Evolutionary conservation across 768 basidiomycete species (phyloP).

Genomic region (Boletellus ananiceps): DNA sequence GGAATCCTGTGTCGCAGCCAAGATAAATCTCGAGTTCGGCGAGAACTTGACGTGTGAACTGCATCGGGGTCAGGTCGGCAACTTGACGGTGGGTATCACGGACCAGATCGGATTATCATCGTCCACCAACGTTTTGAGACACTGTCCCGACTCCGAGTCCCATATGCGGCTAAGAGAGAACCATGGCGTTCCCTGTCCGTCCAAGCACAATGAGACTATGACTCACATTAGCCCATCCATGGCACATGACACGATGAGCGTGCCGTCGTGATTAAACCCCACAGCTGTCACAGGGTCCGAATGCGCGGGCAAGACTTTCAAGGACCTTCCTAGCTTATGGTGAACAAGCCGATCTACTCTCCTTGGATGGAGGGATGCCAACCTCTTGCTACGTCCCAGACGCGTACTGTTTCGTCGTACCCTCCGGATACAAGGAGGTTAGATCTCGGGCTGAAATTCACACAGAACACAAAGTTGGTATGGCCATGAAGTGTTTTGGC

Average conservation of each 20-base stretch:
- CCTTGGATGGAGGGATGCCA: background rate
- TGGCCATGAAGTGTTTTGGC: constrained; percentile 76
- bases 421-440: constrained; percentile 91
- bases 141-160: constrained; percentile 97
- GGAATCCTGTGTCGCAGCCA: constrained; percentile 91
- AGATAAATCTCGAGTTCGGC: constrained; percentile 85
- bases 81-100: constrained; percentile 11
- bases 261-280: constrained; percentile 91
- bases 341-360: constrained; percentile 1
- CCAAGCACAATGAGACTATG: background rate
- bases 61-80: constrained; percentile 6
- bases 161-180: constrained; percentile 76
- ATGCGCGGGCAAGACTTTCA: constrained; percentile 90
- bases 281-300: constrained; percentile 96
- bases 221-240: constrained; percentile 96
- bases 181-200: constrained; percentile 1
- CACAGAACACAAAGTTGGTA: constrained; percentile 91
- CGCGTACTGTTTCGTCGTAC: constrained; percentile 90
- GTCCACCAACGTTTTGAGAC: constrained; percentile 93
- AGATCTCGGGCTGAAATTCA: constrained; percentile 87
- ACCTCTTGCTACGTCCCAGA: constrained; percentile 97
- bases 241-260: constrained; percentile 88
- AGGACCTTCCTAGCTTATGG: constrained; percentile 56
- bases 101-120: constrained; percentile 94
- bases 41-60: constrained; percentile 90